Percentiles rank a stretch among this genome's conserved stretches.
Conservation (phyloP, 2,329 filamentous ascomycete genomes). For the Periconia sp. region DNA sequence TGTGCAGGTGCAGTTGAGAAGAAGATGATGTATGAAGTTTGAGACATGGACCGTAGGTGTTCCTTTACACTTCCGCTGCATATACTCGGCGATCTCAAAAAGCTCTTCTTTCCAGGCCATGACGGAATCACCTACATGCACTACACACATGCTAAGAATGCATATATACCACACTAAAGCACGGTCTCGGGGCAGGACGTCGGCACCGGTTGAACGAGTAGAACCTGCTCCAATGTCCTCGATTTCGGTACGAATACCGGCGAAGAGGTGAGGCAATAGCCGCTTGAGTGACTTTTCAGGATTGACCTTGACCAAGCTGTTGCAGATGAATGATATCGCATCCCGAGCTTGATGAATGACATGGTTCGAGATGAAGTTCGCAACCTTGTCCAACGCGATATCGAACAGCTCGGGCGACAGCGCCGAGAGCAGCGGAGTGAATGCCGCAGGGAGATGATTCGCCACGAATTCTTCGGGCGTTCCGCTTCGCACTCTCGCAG, state of each 20-base stretch:
- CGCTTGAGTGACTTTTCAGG: constrained; percentile 91
- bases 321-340: constrained; percentile 98
- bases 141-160: constrained; percentile 96
- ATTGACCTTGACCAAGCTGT: constrained; percentile 93
- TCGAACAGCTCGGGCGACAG: constrained; percentile 94
- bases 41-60: constrained; percentile 95
- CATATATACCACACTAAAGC: constrained; percentile 96
- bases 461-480: constrained; percentile 97
- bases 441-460: constrained; percentile 89
- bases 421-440: constrained; percentile 88
- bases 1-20: constrained; percentile 92
- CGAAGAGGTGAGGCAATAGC: constrained; percentile 86
- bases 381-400: constrained; percentile 87
- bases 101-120: constrained; percentile 88
- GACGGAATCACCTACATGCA: constrained; percentile 91
- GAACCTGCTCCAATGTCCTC: constrained; percentile 96
- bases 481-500: constrained; percentile 83
- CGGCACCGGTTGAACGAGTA: constrained; percentile 88
- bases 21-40: constrained; percentile 94
- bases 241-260: constrained; percentile 94
- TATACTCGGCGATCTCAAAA: constrained; percentile 89
- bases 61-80: constrained; percentile 94
- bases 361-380: constrained; percentile 88
- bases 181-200: constrained; percentile 89
- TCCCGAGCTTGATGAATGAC: constrained; percentile 97